phyloP scores from a whole-genome alignment of 2,329 filamentous ascomycete genomes.

The Raffaelea arxii region DNA sequence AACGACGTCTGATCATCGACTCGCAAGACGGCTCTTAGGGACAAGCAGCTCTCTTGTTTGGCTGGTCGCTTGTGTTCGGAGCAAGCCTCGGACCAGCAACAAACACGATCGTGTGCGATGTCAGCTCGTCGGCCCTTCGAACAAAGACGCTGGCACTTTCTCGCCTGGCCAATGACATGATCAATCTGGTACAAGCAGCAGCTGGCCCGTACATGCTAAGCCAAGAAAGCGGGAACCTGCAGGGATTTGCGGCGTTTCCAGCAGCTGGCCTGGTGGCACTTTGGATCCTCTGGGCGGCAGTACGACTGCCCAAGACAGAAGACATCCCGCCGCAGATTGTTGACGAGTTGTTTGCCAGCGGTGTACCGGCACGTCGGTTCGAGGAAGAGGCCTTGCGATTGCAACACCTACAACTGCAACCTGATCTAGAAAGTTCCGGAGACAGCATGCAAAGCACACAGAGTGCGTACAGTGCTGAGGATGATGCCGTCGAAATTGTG shows the following conservation, averaged over 20 bases:
- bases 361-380: constrained; percentile 7
- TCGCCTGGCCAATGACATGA: constrained; percentile 11
- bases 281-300: constrained; percentile 10
- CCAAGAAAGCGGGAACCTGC: constrained; percentile 10
- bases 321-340: constrained; percentile 13
- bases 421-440: no score
- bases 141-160: constrained; percentile 13
- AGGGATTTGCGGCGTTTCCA: constrained; percentile 12
- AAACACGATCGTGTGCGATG: constrained; percentile 13
- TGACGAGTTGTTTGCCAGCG: constrained; percentile 12
- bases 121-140: constrained; percentile 11
- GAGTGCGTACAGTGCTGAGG: no score
- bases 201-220: constrained; percentile 15
- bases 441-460: no score
- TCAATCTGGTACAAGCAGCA: constrained; percentile 11
- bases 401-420: no score
- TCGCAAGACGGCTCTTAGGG: constrained; percentile 21
- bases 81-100: constrained; percentile 11
- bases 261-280: constrained; percentile 5
- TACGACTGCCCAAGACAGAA: constrained; percentile 12
- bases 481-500: no score
- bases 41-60: constrained; percentile 29
- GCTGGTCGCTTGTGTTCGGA: constrained; percentile 27
- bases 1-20: constrained; percentile 22
- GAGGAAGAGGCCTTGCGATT: constrained; percentile 2